Evolutionary conservation across 805 yeast genomes (phyloP).

Genomic region (Wickerhamomyces bisporus): DNA sequence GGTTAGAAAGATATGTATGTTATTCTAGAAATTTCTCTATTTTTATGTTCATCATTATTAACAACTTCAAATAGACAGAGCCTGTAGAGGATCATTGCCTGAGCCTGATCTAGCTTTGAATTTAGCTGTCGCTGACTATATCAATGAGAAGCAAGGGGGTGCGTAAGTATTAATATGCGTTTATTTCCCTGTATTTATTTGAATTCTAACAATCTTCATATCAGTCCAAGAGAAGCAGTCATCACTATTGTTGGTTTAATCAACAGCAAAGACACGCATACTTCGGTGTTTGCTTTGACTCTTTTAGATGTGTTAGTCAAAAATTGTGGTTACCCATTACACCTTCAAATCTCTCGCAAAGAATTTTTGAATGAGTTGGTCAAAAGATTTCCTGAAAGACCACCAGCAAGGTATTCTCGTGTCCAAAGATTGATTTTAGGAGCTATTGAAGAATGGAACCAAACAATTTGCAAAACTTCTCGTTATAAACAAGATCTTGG

Average conservation of each 20-base stretch:
- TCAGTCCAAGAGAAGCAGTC: slow-evolving; percentile 82
- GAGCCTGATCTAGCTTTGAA: slow-evolving; percentile 90
- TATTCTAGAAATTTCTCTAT: too few relatives aligned
- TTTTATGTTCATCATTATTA: background rate
- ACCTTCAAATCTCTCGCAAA: slow-evolving; percentile 88
- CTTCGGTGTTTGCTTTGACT: slow-evolving; percentile 77
- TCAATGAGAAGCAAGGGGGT: slow-evolving; percentile 88
- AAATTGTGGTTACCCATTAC: slow-evolving; percentile 97
- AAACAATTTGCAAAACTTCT: slow-evolving; percentile 86
- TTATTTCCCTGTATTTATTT: background rate
- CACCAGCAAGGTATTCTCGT: slow-evolving; percentile 78
- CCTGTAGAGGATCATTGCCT: slow-evolving; percentile 73
- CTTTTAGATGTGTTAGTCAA: slow-evolving; percentile 86
- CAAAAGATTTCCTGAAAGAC: slow-evolving; percentile 88
- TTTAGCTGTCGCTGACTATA: slow-evolving; percentile 87
- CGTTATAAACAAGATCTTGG: slow-evolving; percentile 89
- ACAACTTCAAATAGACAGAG: slow-evolving; percentile 48
- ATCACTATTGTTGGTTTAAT: slow-evolving; percentile 75
- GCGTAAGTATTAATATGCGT: slow-evolving; percentile 30
- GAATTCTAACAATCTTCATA: slow-evolving; percentile 5
- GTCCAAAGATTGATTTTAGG: slow-evolving; percentile 82
- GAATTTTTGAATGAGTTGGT: slow-evolving; percentile 93
- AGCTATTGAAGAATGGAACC: slow-evolving; percentile 95
- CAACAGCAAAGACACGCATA: slow-evolving; percentile 78
- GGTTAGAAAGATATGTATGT: slow-evolving; percentile 35